A percentile compares a stretch with the other conserved stretches of the same genome.
These are phyloP conservation scores for Paecilomyces formosus DNA, from an alignment of 2,329 filamentous ascomycete genomes.

Conservation along the genomic window DNA sequence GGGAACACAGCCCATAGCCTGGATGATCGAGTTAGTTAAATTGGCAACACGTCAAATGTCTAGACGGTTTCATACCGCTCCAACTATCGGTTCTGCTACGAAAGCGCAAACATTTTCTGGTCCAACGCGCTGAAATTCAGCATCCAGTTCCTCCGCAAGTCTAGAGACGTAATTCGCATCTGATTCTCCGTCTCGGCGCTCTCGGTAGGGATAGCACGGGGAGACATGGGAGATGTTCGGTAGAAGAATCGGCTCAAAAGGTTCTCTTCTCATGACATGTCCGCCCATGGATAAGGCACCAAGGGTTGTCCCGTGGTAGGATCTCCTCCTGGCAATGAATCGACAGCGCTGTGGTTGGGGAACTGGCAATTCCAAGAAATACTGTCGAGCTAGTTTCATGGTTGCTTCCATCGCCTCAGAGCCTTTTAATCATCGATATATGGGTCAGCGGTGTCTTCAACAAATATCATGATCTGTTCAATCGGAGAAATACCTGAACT, in stretches of 20 bases:
- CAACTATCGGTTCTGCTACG: conserved; percentile 65
- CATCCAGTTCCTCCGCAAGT: conserved; percentile 58
- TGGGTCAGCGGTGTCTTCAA: background rate
- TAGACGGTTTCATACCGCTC: conserved; percentile 46
- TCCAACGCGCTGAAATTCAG: conserved; percentile 57
- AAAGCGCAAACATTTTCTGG: conserved; percentile 63
- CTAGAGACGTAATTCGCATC: conserved; percentile 53
- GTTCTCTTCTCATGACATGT: conserved; percentile 51
- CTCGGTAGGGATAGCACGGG: conserved; percentile 60
- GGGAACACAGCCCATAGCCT: conserved; percentile 63
- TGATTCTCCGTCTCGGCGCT: conserved; percentile 44
- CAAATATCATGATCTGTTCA: too few relatives aligned
- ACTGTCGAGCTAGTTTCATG: conserved; percentile 61
- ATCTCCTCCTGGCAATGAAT: conserved; percentile 58
- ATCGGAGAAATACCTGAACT: conserved; percentile 43
- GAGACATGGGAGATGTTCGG: conserved; percentile 54
- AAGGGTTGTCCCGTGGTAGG: conserved; percentile 65
- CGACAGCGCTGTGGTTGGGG: conserved; percentile 48
- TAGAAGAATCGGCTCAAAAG: conserved; percentile 55
- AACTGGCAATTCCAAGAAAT: conserved; percentile 50
- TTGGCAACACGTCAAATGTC: background rate
- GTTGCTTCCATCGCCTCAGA: conserved; percentile 64
- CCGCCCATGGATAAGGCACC: conserved; percentile 60
- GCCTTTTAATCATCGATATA: conserved; percentile 29
- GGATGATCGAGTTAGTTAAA: background rate